phyloP scores from a whole-genome alignment of 176 grass and related monocot species.

The Juncus effusus region DNA sequence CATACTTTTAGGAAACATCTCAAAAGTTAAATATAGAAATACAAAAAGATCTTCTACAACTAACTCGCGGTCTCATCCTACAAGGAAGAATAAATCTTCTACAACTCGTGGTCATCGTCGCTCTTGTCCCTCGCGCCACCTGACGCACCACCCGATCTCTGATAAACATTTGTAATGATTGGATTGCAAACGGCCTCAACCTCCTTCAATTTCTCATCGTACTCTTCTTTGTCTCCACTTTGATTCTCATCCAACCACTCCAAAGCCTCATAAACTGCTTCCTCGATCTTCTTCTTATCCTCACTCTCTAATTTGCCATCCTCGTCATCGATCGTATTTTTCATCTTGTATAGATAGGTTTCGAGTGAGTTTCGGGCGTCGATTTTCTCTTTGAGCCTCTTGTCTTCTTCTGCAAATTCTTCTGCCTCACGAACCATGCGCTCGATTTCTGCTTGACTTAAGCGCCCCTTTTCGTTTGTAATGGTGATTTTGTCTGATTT shows the following conservation, averaged over 20 bases:
- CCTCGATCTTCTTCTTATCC: conserved; percentile 78
- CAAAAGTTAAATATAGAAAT: too few relatives aligned
- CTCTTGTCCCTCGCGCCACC: conserved; percentile 8
- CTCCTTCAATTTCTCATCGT: conserved; percentile 79
- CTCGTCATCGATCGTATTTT: conserved; percentile 60
- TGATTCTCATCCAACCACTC: conserved; percentile 77
- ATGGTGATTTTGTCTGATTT: conserved; percentile 73
- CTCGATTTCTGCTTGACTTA: conserved; percentile 76
- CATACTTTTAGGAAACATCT: too few relatives aligned
- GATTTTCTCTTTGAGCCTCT: conserved; percentile 64
- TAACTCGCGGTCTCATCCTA: too few relatives aligned
- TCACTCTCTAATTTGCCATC: conserved; percentile 76
- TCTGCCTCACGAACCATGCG: conserved; percentile 65
- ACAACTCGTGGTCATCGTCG: conserved; percentile 46
- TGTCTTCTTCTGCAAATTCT: conserved; percentile 65
- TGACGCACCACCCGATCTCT: conserved; percentile 32
- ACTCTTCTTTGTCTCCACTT: conserved; percentile 58
- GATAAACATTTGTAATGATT: conserved; percentile 59
- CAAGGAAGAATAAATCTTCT: too few relatives aligned
- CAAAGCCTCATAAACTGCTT: conserved; percentile 54
- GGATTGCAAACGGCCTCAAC: conserved; percentile 72
- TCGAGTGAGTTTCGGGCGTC: conserved; percentile 62
- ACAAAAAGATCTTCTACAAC: too few relatives aligned
- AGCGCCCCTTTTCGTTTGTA: conserved; percentile 66
- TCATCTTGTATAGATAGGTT: conserved; percentile 77